Evolutionary conservation across 2,329 filamentous ascomycete genomes (phyloP), one percentile per base, ranked within the genome.

Genomic region (Neophaeococcomyces mojaviensis): DNA sequence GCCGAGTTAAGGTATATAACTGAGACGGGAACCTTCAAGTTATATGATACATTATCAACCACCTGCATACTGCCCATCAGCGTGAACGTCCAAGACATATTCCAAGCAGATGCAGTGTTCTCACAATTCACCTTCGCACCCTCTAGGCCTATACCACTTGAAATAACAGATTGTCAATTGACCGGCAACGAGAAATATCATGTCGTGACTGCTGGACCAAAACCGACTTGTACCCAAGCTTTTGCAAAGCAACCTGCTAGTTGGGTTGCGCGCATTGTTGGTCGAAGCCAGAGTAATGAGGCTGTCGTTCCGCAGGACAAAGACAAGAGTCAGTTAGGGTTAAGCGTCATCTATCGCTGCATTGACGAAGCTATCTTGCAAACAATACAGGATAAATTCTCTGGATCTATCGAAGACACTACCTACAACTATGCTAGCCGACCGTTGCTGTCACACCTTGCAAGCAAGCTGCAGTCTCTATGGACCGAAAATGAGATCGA

Each of bases 81-180:
- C 2, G 92, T 98, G 51, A 97, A 97, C 54, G 92, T 98, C 4
- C 89, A 97, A 58, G 92, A 98, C 57, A 79, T 94, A 22, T 97
- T 97, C 71, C 94, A 95, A 61, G 80, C 87, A 52, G 70, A 81
- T 6, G 75, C 79, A 0, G 73, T 97, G 0, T 92, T 92, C 59
- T 96, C 89, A 0, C 83, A 84, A 8, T 98, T 98, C 62, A 94
- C 86, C 12, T 83, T 98, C 43, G 88, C 87, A 10, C 88, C 89
- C 0, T 84, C 87, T 1, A 86, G 76, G 46, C 64, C 77, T 19
- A 81, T 83, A 24, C 92, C 92, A 0, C 64, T 97, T 8, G 77
- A 84, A 3, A 68, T 98, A 5, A 73, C 85, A 37, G 77, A 77
- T 44, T 86, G 86, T 53, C 74, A 79, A 43, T 75, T 98, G 1